Percentiles rank a stretch among this genome's conserved stretches.
These are phyloP conservation scores for Apiospora saccharicola DNA, from an alignment of 2,329 filamentous ascomycete species.

Conservation along the genomic window DNA sequence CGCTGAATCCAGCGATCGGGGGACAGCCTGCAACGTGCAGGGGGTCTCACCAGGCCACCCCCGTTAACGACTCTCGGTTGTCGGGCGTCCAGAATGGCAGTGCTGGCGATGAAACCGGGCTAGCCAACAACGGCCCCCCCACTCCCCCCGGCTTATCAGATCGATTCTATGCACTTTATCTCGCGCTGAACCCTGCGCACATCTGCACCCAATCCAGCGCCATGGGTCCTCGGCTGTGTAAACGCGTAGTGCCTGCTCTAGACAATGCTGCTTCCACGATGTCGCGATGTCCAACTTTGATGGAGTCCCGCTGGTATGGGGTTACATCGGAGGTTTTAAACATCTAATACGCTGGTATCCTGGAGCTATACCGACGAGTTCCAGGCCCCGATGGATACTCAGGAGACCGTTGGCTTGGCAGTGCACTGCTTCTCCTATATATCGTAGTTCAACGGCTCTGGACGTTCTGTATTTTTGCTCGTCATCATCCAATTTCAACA, in stretches of 20 bases:
- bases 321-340: background rate
- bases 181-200: background rate
- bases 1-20: background rate
- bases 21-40: background rate
- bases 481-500: background rate
- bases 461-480: background rate
- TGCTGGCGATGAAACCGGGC: background rate
- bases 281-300: background rate
- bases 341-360: background rate
- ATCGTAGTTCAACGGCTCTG: background rate
- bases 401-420: background rate
- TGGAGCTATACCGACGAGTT: background rate
- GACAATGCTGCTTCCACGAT: background rate
- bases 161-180: background rate
- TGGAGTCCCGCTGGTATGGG: background rate
- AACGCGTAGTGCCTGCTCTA: background rate
- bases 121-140: background rate
- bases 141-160: background rate
- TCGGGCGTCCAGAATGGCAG: background rate
- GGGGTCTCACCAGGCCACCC: background rate
- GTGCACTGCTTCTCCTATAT: background rate
- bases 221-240: background rate
- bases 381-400: background rate
- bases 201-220: background rate
- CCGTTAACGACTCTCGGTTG: background rate